Conservation (phyloP, 345 rosid genomes). For the Hibiscus syriacus region DNA sequence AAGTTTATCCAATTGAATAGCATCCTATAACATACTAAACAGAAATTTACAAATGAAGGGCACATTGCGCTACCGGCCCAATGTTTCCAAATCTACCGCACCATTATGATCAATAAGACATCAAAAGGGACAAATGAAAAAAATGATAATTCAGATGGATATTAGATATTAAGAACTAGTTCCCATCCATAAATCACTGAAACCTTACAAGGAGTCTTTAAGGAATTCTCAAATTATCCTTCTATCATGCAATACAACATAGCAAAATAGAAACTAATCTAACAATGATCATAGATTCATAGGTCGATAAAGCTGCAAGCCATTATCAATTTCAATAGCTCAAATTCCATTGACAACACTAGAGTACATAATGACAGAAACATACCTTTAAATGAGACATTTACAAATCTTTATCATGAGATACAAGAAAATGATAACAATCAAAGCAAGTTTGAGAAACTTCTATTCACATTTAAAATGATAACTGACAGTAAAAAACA, state of each 20-base stretch:
- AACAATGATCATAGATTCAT: neutral
- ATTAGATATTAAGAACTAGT: too few species aligned
- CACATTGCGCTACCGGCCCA: neutral
- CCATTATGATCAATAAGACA: conserved; percentile 7
- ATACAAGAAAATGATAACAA: neutral
- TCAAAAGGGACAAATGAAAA: neutral
- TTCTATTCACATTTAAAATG: neutral
- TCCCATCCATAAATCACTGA: too few species aligned
- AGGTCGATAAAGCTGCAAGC: neutral
- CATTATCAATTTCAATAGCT: neutral
- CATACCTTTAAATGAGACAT: neutral
- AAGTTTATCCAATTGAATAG: neutral
- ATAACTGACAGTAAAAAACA: neutral
- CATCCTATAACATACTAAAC: neutral
- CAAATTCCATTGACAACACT: neutral
- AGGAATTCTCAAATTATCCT: neutral
- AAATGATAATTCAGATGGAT: neutral
- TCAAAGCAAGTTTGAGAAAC: neutral
- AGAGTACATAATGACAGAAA: neutral
- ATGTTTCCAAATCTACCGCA: neutral
- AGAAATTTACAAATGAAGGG: neutral
- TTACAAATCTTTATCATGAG: neutral
- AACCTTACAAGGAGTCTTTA: too few species aligned
- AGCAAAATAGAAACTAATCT: neutral
- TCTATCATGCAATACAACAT: neutral